Conservation (phyloP, 2,329 filamentous ascomycete species). For the Juglanconis juglandina region DNA sequence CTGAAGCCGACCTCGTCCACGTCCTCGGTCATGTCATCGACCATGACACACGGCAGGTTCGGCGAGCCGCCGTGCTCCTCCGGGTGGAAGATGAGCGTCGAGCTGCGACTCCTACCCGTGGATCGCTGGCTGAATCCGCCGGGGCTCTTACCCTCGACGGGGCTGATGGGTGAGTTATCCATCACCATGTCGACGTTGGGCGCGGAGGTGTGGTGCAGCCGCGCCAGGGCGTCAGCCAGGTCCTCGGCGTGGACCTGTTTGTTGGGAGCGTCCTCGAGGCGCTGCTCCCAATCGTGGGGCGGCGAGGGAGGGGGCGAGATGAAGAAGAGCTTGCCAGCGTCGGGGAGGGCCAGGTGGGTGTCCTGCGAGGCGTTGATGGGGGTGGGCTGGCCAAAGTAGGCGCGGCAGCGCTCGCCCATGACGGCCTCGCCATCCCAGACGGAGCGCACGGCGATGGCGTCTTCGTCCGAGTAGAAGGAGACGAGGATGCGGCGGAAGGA, state of each 20-base stretch:
- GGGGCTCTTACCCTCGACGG: slow-evolving; percentile 22
- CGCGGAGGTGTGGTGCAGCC: slow-evolving; percentile 47
- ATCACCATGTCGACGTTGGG: slow-evolving; percentile 18
- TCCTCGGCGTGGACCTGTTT: slow-evolving; percentile 68
- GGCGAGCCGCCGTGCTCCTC: slow-evolving; percentile 52
- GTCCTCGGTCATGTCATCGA: slow-evolving; percentile 64
- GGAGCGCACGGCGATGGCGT: slow-evolving; percentile 67
- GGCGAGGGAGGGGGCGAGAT: slow-evolving; percentile 67
- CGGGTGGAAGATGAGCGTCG: slow-evolving; percentile 64
- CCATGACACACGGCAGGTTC: slow-evolving; percentile 60
- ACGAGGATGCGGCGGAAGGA: slow-evolving; percentile 79
- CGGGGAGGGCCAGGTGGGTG: slow-evolving; percentile 62
- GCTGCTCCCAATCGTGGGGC: slow-evolving; percentile 67
- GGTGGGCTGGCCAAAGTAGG: slow-evolving; percentile 66
- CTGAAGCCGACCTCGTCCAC: slow-evolving; percentile 38
- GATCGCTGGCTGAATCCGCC: slow-evolving; percentile 14
- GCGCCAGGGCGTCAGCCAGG: slow-evolving; percentile 62
- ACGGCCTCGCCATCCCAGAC: slow-evolving; percentile 72
- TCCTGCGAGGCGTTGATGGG: slow-evolving; percentile 49
- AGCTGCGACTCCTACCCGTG: slow-evolving; percentile 53
- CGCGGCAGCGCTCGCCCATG: slow-evolving; percentile 64
- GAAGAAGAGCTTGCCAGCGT: slow-evolving; percentile 70
- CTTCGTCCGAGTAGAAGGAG: slow-evolving; percentile 68
- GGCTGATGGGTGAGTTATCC: slow-evolving; percentile 28
- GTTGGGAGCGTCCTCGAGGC: slow-evolving; percentile 66